Percentiles rank a stretch among this genome's conserved stretches.
Conservation (phyloP, 2,329 filamentous ascomycete genomes). For the Colletotrichum caudatum region DNA sequence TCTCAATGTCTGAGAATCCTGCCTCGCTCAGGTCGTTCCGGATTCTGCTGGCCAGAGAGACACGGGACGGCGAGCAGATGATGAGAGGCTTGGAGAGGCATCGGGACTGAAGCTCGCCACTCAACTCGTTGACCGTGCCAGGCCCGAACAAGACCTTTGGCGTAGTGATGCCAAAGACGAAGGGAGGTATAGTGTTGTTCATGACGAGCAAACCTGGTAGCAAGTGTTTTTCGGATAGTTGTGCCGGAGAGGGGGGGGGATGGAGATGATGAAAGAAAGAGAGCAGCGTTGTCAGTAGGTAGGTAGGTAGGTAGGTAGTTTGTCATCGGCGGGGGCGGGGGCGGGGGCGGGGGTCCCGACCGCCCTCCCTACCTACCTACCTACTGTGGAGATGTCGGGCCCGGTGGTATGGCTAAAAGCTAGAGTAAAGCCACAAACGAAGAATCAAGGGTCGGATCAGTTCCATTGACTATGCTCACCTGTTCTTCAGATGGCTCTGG, state of each 20-base stretch:
- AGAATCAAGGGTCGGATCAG: conserved; percentile 2
- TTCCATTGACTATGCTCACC: conserved; percentile 30
- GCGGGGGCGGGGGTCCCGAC: conserved; percentile 16
- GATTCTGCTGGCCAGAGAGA: conserved; percentile 50
- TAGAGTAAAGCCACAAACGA: background rate
- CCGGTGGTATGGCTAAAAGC: background rate
- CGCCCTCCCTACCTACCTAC: too few relatives aligned
- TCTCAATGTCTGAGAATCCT: conserved; percentile 50
- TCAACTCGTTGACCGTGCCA: conserved; percentile 49
- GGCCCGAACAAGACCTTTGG: conserved; percentile 53
- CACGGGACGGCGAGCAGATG: conserved; percentile 54
- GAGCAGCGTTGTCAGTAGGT: background rate
- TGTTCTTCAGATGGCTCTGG: conserved; percentile 15
- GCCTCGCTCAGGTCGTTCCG: conserved; percentile 44
- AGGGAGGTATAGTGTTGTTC: conserved; percentile 20
- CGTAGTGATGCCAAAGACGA: conserved; percentile 37
- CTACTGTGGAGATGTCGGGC: conserved; percentile 12
- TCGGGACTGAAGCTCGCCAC: conserved; percentile 51
- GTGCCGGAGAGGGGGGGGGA: too few relatives aligned
- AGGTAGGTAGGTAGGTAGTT: background rate
- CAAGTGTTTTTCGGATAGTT: background rate
- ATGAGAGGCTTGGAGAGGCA: conserved; percentile 52
- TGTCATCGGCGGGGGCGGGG: conserved; percentile 39
- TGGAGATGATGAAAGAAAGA: background rate
- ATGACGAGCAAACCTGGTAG: conserved; percentile 1